Evolutionary conservation across 805 yeast species (phyloP), one percentile per base, ranked within the genome.

Genomic region (Saturnispora bothae): DNA sequence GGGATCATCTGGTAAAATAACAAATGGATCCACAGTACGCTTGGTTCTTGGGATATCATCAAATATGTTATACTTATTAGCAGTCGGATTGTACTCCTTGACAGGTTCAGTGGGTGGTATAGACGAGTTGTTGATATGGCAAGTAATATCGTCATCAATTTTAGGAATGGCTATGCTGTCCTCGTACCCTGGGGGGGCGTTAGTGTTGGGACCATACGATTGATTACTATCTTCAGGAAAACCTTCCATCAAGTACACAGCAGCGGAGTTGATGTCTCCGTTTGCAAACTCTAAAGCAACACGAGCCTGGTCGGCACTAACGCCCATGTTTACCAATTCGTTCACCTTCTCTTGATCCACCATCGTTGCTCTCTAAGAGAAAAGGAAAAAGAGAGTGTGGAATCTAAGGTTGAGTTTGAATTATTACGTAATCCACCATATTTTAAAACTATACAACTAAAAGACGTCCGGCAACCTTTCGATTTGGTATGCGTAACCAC

Each of bases 391-490:
- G n/a, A 7, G n/a, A 10, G 16, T 20, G 6, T 12, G 25, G 6
- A 22, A 6, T 22, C n/a, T n/a, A n/a, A n/a, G n/a, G n/a, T n/a
- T n/a, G n/a, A n/a, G n/a, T n/a, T n/a, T n/a, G n/a, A n/a, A n/a
- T n/a, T 14, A 19, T 39, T 33, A 34, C 38, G 38, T 33, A 31
- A 32, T 26, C 22, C 16, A 25, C n/a, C n/a, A n/a, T n/a, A n/a
- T n/a, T n/a, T n/a, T n/a, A n/a, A 14, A 12, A 23, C 10, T 20
- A 36, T 27, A 17, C 23, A 25, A 13, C 47, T 55, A 82, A 53
- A 82, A 82, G n/a, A 83, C 95, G 58, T 88, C 96, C 2, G 98
- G 98, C 42, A 92, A 70, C 57, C 96, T 75, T 60, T 92, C 98
- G 48, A 92, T 79, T 27, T 83, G 95, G 56, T 89, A 92, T 1